Evolutionary conservation across 2,329 filamentous ascomycete genomes (phyloP).

Genomic region (Neoascochyta sp.): DNA sequence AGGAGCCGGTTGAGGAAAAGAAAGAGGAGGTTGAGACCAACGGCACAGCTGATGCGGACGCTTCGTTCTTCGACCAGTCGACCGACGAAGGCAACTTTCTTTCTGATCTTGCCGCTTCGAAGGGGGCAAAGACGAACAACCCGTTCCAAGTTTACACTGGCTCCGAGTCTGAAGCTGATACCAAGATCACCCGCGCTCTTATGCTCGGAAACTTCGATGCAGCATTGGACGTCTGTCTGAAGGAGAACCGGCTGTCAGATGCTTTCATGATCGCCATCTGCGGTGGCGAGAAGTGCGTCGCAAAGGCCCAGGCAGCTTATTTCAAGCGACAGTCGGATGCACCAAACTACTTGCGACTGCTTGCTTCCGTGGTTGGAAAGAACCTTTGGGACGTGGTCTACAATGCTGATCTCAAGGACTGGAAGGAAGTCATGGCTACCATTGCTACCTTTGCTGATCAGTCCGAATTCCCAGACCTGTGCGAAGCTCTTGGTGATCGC

Average conservation of each 20-base stretch:
- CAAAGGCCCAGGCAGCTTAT: conserved; percentile 90
- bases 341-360: conserved; percentile 86
- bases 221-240: conserved; percentile 82
- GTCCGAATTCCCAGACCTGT: conserved; percentile 88
- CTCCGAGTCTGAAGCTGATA: conserved; percentile 78
- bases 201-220: conserved; percentile 88
- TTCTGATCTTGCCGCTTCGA: conserved; percentile 77
- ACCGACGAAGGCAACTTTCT: conserved; percentile 77
- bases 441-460: conserved; percentile 93
- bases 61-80: conserved; percentile 76
- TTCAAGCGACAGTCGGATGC: conserved; percentile 75
- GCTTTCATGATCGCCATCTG: conserved; percentile 98
- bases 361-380: conserved; percentile 90
- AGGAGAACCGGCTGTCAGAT: conserved; percentile 87
- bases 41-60: conserved; percentile 47
- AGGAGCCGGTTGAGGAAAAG: conserved; percentile 19
- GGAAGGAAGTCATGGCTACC: conserved; percentile 96
- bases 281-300: conserved; percentile 85
- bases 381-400: conserved; percentile 98
- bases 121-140: conserved; percentile 88
- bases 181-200: conserved; percentile 79
- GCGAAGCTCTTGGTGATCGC: conserved; percentile 89
- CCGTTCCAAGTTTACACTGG: conserved; percentile 88
- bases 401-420: conserved; percentile 86
- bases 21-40: conserved; percentile 42